Evolutionary conservation across 2,329 filamentous ascomycete species (phyloP).

Genomic region (Cryphonectria parasitica): DNA sequence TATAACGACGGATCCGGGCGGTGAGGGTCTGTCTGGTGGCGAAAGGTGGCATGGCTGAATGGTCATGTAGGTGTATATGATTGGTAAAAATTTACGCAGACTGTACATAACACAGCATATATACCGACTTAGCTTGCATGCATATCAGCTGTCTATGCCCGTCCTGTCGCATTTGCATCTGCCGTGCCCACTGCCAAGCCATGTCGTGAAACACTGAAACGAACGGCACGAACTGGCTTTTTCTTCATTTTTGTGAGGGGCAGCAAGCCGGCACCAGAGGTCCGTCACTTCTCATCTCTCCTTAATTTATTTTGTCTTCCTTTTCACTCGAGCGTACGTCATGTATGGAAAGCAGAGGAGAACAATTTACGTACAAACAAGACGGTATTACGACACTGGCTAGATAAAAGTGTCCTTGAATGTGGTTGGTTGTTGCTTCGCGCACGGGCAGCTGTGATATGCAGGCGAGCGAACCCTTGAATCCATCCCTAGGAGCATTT

Average conservation of each 20-base stretch:
- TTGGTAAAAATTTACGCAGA: neutral
- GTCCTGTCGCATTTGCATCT: neutral
- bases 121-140: neutral
- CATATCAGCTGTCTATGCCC: neutral
- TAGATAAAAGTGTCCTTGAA: neutral
- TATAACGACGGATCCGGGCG: neutral
- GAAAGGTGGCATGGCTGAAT: neutral
- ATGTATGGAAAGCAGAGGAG: neutral
- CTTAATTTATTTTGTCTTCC: no score
- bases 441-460: neutral
- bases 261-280: neutral
- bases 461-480: neutral
- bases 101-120: neutral
- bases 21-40: neutral
- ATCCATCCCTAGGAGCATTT: neutral
- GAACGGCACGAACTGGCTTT: neutral
- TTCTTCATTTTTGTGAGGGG: neutral
- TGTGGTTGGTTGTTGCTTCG: neutral
- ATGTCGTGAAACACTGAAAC: neutral
- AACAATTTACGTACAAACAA: neutral
- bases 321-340: neutral
- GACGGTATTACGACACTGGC: neutral
- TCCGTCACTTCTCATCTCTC: neutral
- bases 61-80: neutral
- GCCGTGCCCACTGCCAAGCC: neutral